A percentile compares a stretch with the other conserved stretches of the same genome.
phyloP scores from a whole-genome alignment of 164 flowering plant genomes.

The Paratinospora sagittata region DNA sequence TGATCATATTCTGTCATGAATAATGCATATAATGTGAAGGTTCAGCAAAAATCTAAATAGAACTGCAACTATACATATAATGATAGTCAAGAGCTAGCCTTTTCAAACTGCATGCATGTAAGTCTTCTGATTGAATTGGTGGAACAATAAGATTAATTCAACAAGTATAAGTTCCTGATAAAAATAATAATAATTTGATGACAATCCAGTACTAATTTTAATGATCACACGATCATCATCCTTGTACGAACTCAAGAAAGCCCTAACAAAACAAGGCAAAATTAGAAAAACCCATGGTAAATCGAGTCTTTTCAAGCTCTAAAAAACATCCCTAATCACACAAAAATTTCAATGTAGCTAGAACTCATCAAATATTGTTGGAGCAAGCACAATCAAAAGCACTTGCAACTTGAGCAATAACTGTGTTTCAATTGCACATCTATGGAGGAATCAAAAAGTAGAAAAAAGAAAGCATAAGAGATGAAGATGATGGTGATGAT shows the following conservation, averaged over 20 bases:
- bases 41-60: no score
- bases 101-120: no score
- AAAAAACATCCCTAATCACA: constrained; percentile 33
- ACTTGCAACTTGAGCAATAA: constrained; percentile 20
- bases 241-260: not conserved
- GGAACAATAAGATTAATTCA: no score
- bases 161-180: no score
- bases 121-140: no score
- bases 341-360: constrained; percentile 17
- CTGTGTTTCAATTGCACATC: constrained; percentile 23
- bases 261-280: constrained; percentile 16
- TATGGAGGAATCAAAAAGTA: not conserved
- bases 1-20: no score
- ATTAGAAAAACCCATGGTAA: constrained; percentile 26
- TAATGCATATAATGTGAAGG: no score
- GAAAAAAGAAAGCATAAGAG: not conserved
- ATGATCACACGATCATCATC: no score
- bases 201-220: no score
- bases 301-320: constrained; percentile 33
- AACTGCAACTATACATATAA: no score
- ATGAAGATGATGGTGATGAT: not conserved
- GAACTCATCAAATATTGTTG: constrained; percentile 13
- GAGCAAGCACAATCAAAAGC: constrained; percentile 40
- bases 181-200: not conserved
- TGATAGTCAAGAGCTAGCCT: no score